Evolutionary conservation across 208 protist genomes (phyloP).

Genomic region (Wallacemonas sp.): DNA sequence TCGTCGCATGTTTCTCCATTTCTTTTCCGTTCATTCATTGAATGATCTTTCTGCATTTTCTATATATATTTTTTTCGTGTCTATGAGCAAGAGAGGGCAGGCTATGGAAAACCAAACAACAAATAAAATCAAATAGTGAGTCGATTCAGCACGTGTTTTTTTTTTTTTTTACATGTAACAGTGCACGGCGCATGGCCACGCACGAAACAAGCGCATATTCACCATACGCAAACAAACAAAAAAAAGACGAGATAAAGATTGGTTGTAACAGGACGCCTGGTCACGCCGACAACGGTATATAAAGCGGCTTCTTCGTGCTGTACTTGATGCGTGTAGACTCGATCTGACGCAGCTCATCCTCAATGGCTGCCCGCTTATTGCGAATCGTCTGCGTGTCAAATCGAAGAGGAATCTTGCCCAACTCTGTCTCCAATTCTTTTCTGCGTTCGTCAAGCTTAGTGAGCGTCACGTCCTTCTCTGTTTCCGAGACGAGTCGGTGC

Average conservation of each 20-base stretch:
- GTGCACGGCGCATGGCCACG: no score
- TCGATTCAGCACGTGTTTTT: not conserved
- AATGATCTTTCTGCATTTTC: no score
- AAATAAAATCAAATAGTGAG: not conserved
- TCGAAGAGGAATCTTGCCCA: constrained; percentile 81
- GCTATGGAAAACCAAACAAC: not conserved
- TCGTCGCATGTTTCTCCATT: no score
- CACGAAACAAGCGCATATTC: no score
- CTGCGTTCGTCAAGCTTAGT: constrained; percentile 42
- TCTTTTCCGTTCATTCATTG: no score
- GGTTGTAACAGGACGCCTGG: no score
- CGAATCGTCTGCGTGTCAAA: constrained; percentile 82
- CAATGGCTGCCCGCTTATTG: constrained; percentile 52
- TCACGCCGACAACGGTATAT: constrained; percentile 54
- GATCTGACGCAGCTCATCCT: constrained; percentile 74
- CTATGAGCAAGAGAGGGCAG: constrained; percentile 11
- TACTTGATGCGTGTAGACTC: constrained; percentile 67
- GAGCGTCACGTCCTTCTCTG: constrained; percentile 73
- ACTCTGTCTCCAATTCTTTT: constrained; percentile 75
- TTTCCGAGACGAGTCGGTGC: constrained; percentile 75
- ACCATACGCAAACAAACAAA: constrained; percentile 7
- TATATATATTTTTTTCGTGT: not conserved
- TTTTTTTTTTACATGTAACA: no score
- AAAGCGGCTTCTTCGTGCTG: constrained; percentile 61
- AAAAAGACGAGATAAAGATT: not conserved